A percentile compares a stretch with the other conserved stretches of the same genome.
phyloP scores from a whole-genome alignment of 2,329 filamentous ascomycete genomes.

The Fulvia fulva region DNA sequence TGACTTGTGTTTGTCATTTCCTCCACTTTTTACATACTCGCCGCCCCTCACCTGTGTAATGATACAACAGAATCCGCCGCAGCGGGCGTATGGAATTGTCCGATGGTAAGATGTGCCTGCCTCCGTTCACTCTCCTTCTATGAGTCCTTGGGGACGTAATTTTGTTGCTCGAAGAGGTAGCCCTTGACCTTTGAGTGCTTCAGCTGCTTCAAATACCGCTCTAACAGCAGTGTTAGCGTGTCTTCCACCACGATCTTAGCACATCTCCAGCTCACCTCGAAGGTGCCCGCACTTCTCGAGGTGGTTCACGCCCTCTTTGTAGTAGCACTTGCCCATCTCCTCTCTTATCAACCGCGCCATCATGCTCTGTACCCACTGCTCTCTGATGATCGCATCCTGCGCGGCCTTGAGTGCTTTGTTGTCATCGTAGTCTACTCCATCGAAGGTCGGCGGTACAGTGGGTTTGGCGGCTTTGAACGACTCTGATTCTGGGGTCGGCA shows the following conservation, averaged over 20 bases:
- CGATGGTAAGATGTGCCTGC: background rate
- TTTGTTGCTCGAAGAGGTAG: slow-evolving; percentile 74
- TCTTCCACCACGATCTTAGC: background rate
- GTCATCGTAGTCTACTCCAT: slow-evolving; percentile 83
- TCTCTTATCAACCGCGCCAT: slow-evolving; percentile 79
- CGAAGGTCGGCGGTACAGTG: slow-evolving; percentile 74
- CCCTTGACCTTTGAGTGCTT: slow-evolving; percentile 74
- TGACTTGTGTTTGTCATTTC: background rate
- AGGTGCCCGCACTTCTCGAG: slow-evolving; percentile 79
- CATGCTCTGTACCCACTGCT: slow-evolving; percentile 88
- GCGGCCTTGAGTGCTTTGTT: slow-evolving; percentile 75
- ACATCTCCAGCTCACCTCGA: slow-evolving; percentile 60
- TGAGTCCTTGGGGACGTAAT: slow-evolving; percentile 48
- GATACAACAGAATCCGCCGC: background rate
- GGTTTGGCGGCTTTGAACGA: slow-evolving; percentile 82
- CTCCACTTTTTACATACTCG: background rate
- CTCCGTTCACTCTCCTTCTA: background rate
- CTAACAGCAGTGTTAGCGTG: slow-evolving; percentile 41
- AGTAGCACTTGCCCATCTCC: slow-evolving; percentile 83
- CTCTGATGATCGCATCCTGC: slow-evolving; percentile 75
- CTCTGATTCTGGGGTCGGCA: slow-evolving; percentile 80
- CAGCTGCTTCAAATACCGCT: slow-evolving; percentile 74
- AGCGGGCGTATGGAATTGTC: background rate
- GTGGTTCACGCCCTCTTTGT: slow-evolving; percentile 79
- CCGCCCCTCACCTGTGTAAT: background rate